Percentiles rank a stretch among this genome's conserved stretches.
These are phyloP conservation scores for Aphanoascus verrucosus DNA, from an alignment of 2,329 filamentous ascomycete species.

Conservation along the genomic window DNA sequence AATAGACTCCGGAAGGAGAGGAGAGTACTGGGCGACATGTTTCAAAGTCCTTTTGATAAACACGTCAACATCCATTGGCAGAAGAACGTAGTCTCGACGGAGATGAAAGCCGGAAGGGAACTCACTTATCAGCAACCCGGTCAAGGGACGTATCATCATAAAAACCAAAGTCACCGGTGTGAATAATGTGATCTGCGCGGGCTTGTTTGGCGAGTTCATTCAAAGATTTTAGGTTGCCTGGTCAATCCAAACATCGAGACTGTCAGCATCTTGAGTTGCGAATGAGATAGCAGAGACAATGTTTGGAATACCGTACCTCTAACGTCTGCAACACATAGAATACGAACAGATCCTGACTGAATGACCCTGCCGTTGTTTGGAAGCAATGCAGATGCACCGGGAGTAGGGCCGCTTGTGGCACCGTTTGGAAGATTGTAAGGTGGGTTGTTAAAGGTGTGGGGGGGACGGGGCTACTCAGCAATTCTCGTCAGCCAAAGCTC, in stretches of 20 bases:
- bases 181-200: conserved; percentile 92
- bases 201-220: conserved; percentile 95
- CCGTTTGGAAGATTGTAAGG: conserved; percentile 40
- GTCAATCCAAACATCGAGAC: not conserved
- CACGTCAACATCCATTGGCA: not conserved
- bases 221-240: conserved; percentile 87
- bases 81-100: not conserved
- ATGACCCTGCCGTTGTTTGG: conserved; percentile 42
- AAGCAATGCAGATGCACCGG: conserved; percentile 39
- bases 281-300: not conserved
- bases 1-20: conserved; percentile 68
- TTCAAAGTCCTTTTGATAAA: conserved; percentile 64
- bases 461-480: conserved; percentile 31
- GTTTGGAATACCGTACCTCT: conserved; percentile 31
- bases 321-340: conserved; percentile 43
- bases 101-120: conserved; percentile 17
- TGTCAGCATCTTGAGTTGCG: not conserved
- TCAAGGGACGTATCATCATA: conserved; percentile 95
- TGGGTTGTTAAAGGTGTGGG: conserved; percentile 35
- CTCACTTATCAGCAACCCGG: conserved; percentile 94
- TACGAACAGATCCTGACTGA: conserved; percentile 38
- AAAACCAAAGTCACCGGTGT: conserved; percentile 98
- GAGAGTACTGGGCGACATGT: conserved; percentile 97
- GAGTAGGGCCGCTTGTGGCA: conserved; percentile 33
- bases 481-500: not conserved